phyloP scores from a whole-genome alignment of 805 yeast genomes.

The Yamadazyma olivae region DNA sequence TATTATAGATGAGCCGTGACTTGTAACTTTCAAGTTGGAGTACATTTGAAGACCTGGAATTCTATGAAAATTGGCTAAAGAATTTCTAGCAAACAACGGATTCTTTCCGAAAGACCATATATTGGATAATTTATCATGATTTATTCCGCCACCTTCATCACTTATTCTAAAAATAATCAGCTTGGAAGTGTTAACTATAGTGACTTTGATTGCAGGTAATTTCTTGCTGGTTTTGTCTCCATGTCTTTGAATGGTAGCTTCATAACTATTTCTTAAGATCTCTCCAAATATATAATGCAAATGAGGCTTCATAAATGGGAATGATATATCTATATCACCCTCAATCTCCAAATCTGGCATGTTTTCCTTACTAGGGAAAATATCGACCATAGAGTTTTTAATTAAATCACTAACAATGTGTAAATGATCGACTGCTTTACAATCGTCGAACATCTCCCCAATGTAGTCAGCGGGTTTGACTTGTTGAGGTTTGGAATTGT shows the following conservation, averaged over 20 bases:
- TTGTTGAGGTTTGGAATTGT: constrained; percentile 44
- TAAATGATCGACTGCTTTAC: constrained; percentile 70
- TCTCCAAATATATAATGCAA: constrained; percentile 85
- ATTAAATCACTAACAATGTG: constrained; percentile 49
- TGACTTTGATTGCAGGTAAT: constrained; percentile 75
- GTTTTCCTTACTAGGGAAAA: constrained; percentile 48
- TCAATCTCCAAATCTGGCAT: constrained; percentile 78
- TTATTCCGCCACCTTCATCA: constrained; percentile 91
- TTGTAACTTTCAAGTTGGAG: constrained; percentile 39
- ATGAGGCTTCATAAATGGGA: constrained; percentile 85
- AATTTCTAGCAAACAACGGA: constrained; percentile 54
- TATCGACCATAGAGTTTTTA: constrained; percentile 48
- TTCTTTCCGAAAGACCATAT: constrained; percentile 88
- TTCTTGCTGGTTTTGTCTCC: constrained; percentile 23
- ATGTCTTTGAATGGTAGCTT: constrained; percentile 61
- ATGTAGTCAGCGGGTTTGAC: constrained; percentile 52
- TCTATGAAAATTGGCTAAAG: constrained; percentile 64
- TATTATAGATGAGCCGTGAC: constrained; percentile 37
- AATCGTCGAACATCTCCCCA: constrained; percentile 79
- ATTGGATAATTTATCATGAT: constrained; percentile 52
- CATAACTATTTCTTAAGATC: constrained; percentile 78
- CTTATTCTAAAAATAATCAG: constrained; percentile 74
- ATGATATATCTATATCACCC: constrained; percentile 63
- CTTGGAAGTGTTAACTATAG: constrained; percentile 63
- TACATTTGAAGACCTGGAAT: constrained; percentile 59